Base-by-base conservation (phyloP, 202 grass and related monocot species). In the Miscanthus sacchariflorus region DNA sequence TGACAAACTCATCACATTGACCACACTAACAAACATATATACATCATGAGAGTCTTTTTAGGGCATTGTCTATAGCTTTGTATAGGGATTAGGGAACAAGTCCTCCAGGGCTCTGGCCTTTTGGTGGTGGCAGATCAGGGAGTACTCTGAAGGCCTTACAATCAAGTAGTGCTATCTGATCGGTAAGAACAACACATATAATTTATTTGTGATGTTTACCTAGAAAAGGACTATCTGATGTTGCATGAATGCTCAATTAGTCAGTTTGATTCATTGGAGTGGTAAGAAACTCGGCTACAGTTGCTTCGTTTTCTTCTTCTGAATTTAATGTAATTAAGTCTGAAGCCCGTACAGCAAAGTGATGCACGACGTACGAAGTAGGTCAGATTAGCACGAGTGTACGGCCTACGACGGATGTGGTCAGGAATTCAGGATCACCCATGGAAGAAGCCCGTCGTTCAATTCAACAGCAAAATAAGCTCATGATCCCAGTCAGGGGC, bases 51-150 rank as follows among this genome's bases (percentile, higher is more conserved):
- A 39, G 33, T 21, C 21, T 39, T 58, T 59, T 23, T 12, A 61
- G 11, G 76, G 33, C 52, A 23, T 40, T n/a, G 59, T 64, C 59
- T 64, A 7, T 58, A 59, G 33, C 18, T 21, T 36, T 35, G 49
- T 77, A 54, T 77, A 36, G 74, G 74, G 74, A 76, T 19, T 12
- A 77, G 44, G 74, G 14, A 64, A 64, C 59, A 77, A 12, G 15
- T 12, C 9, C 17, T 35, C 14, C 74, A 35, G 46, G 15, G 45
- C 25, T 56, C 46, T 19, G 33, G 52, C 21, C 21, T 56, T n/a
- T 63, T 78, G 76, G 11, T 59, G 19, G 19, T 78, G 76, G 5
- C 33, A 40, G 76, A 39, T 19, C 19, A 19, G 17, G 30, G 5
- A 36, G 2, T 56, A 19, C 13, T 15, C 50, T 54, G 48, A 18